phyloP scores from a whole-genome alignment of 352 stramenopile species.

The Phytophthora tentaculata region DNA sequence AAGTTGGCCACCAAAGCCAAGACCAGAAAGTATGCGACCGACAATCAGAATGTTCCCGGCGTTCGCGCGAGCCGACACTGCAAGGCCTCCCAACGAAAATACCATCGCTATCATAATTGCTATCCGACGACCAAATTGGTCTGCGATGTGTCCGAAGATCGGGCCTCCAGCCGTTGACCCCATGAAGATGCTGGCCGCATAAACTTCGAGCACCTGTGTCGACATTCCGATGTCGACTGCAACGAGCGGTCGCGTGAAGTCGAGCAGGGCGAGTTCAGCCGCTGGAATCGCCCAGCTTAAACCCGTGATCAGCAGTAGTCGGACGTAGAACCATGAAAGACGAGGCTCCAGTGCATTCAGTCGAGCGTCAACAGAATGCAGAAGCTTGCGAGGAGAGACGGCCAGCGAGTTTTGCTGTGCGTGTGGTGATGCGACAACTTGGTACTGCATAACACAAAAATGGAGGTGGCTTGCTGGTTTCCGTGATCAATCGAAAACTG shows the following conservation, averaged over 20 bases:
- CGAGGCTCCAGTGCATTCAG: conserved; percentile 27
- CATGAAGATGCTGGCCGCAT: conserved; percentile 37
- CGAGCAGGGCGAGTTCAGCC: conserved; percentile 43
- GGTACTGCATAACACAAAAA: conserved; percentile 13
- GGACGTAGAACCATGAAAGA: conserved; percentile 43
- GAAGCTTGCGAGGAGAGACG: conserved; percentile 11
- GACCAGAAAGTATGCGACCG: conserved; percentile 37
- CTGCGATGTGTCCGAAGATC: conserved; percentile 42
- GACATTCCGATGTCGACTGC: conserved; percentile 38
- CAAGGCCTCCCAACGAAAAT: conserved; percentile 40
- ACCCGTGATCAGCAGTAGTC: conserved; percentile 38
- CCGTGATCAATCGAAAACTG: conserved; percentile 25
- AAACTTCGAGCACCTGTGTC: conserved; percentile 30
- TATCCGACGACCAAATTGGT: conserved; percentile 38
- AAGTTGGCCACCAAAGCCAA: conserved; percentile 49
- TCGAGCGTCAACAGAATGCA: conserved; percentile 7
- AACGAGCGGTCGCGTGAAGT: conserved; percentile 44
- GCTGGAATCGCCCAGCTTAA: conserved; percentile 53
- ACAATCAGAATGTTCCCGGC: conserved; percentile 32
- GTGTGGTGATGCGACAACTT: conserved; percentile 18
- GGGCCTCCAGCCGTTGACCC: conserved; percentile 37
- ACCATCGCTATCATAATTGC: conserved; percentile 39
- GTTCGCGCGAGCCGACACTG: conserved; percentile 31
- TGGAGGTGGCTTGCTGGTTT: background rate
- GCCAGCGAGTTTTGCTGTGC: conserved; percentile 2